Evolutionary conservation across 2,329 filamentous ascomycete genomes (phyloP).

Genomic region (Parastagonospora avenae): DNA sequence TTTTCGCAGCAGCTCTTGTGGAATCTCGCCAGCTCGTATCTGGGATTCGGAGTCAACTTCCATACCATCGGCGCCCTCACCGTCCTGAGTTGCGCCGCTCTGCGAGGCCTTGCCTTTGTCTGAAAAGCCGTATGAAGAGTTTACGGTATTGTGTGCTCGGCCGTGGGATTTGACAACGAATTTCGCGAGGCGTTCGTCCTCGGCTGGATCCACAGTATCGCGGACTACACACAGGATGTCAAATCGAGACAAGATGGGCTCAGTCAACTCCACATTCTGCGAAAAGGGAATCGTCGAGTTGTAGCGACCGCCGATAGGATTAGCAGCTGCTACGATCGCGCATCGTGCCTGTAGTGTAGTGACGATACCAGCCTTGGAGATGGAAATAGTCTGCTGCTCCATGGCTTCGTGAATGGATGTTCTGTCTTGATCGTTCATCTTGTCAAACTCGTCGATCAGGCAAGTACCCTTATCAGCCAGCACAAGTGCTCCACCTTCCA

Average conservation of each 20-base stretch:
- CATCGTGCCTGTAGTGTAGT: slow-evolving; percentile 95
- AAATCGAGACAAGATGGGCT: slow-evolving; percentile 97
- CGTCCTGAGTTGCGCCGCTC: slow-evolving; percentile 11
- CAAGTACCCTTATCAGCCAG: slow-evolving; percentile 94
- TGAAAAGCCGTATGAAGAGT: slow-evolving; percentile 40
- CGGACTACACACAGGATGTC: slow-evolving; percentile 96
- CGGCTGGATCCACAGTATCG: slow-evolving; percentile 88
- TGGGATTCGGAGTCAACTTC: slow-evolving; percentile 57
- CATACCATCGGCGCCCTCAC: slow-evolving; percentile 55
- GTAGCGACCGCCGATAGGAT: slow-evolving; percentile 94
- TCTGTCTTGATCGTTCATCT: slow-evolving; percentile 99
- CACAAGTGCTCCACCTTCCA: slow-evolving; percentile 94
- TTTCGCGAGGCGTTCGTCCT: slow-evolving; percentile 90
- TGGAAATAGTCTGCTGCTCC: slow-evolving; percentile 99
- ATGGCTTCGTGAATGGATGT: slow-evolving; percentile 99
- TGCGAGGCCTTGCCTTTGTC: slow-evolving; percentile 26
- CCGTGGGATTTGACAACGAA: slow-evolving; percentile 96
- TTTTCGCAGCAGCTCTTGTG: slow-evolving; percentile 89
- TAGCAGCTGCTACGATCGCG: slow-evolving; percentile 94
- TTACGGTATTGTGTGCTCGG: slow-evolving; percentile 74
- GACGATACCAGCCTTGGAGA: slow-evolving; percentile 97
- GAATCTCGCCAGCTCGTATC: slow-evolving; percentile 72
- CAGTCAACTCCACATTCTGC: slow-evolving; percentile 93
- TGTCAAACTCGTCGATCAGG: slow-evolving; percentile 98
- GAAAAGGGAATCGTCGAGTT: slow-evolving; percentile 96